Evolutionary conservation across 2,329 filamentous ascomycete genomes (phyloP).

Genomic region (Phyllosticta capitalensis): DNA sequence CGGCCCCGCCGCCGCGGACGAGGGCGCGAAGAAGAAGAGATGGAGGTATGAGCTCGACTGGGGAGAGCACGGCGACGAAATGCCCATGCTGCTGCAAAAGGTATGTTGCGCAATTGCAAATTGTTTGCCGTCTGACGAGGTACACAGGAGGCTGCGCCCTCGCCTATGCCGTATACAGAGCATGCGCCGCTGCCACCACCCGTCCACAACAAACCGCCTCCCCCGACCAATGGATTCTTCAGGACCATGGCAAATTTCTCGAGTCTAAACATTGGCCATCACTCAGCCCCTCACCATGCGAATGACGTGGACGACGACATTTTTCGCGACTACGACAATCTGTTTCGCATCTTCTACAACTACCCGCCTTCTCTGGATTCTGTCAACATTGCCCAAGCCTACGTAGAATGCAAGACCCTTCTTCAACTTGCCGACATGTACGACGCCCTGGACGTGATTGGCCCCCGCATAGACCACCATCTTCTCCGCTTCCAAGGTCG

Average conservation of each 20-base stretch:
- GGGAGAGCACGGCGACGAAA: slow-evolving; percentile 60
- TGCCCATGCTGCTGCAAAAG: slow-evolving; percentile 82
- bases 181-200: slow-evolving; percentile 38
- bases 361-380: slow-evolving; percentile 72
- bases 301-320: slow-evolving; percentile 57
- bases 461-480: slow-evolving; percentile 86
- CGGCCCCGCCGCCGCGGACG: slow-evolving; percentile 21
- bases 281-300: slow-evolving; percentile 19
- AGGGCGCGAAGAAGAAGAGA: slow-evolving; percentile 39
- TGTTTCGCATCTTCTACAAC: slow-evolving; percentile 95
- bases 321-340: slow-evolving; percentile 86
- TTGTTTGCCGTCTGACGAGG: slow-evolving; percentile 18
- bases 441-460: slow-evolving; percentile 79
- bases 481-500: slow-evolving; percentile 82
- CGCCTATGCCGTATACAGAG: slow-evolving; percentile 17
- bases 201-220: slow-evolving; percentile 52
- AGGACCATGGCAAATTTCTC: slow-evolving; percentile 78
- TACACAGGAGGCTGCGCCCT: slow-evolving; percentile 11
- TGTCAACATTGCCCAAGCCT: slow-evolving; percentile 84
- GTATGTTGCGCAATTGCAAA: slow-evolving; percentile 31
- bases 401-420: slow-evolving; percentile 87
- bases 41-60: slow-evolving; percentile 88
- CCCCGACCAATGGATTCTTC: slow-evolving; percentile 64
- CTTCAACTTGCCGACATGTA: slow-evolving; percentile 89
- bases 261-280: slow-evolving; percentile 42